Evolutionary conservation across 352 stramenopile genomes (phyloP).

Genomic region (Hyaloperonospora brassicae): DNA sequence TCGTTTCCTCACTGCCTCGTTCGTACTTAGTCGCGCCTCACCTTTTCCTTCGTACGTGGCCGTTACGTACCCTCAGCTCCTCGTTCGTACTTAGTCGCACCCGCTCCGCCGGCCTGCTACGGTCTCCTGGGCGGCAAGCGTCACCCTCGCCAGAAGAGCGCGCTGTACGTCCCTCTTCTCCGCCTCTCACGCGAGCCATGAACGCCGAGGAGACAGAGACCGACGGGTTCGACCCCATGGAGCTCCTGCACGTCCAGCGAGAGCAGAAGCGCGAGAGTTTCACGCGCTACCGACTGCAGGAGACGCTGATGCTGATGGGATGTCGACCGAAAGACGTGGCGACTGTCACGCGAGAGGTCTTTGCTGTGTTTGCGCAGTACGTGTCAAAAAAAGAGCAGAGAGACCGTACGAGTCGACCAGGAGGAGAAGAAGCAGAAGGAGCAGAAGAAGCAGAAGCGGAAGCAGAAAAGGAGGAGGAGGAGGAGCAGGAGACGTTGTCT

Average conservation of each 20-base stretch:
- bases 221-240: conserved; percentile 67
- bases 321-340: conserved; percentile 70
- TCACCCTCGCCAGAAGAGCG: no score
- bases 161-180: no score
- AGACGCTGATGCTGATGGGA: conserved; percentile 86
- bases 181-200: conserved; percentile 21
- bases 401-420: no score
- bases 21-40: no score
- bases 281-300: conserved; percentile 76
- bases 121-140: no score
- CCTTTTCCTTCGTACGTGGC: no score
- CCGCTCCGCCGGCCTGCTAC: no score
- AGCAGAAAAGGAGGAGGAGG: conserved; percentile 12
- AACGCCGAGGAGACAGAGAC: conserved; percentile 46
- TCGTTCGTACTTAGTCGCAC: no score
- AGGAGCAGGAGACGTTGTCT: background rate
- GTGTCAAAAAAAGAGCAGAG: conserved; percentile 2
- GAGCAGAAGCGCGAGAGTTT: conserved; percentile 51
- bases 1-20: no score
- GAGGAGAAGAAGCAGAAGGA: conserved; percentile 10
- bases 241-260: conserved; percentile 56
- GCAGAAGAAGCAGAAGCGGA: conserved; percentile 8
- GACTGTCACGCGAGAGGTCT: conserved; percentile 59
- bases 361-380: conserved; percentile 52
- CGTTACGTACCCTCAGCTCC: no score